phyloP scores from a whole-genome alignment of 2,329 filamentous ascomycete species.

The Juglanconis sp. region DNA sequence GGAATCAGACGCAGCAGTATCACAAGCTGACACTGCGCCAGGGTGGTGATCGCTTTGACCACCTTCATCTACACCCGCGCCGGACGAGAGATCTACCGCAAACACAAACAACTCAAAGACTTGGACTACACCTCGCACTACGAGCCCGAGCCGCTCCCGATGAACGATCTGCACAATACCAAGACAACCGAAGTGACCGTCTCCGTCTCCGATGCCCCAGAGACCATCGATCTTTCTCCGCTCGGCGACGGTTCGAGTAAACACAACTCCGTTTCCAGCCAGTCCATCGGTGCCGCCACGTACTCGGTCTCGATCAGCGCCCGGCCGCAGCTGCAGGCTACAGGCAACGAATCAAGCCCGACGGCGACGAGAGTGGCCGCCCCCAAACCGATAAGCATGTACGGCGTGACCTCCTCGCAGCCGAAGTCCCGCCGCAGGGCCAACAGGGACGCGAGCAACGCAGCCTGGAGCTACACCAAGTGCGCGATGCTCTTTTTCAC shows the following conservation, averaged over 20 bases:
- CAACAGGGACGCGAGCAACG: conserved; percentile 55
- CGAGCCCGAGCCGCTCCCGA: conserved; percentile 37
- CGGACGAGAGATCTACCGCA: conserved; percentile 65
- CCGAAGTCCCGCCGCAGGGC: conserved; percentile 30
- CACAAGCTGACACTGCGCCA: conserved; percentile 27
- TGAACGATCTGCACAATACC: conserved; percentile 46
- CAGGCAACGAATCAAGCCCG: background rate
- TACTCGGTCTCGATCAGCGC: conserved; percentile 51
- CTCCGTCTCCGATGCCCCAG: conserved; percentile 44
- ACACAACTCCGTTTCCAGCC: background rate
- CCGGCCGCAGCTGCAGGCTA: background rate
- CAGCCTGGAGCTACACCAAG: conserved; percentile 67
- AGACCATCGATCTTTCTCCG: conserved; percentile 32
- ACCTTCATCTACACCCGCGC: conserved; percentile 64
- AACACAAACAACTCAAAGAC: conserved; percentile 60
- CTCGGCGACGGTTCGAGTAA: conserved; percentile 23
- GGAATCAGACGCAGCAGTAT: background rate
- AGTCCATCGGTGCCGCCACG: conserved; percentile 20
- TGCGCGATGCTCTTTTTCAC: conserved; percentile 70
- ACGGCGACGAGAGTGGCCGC: background rate
- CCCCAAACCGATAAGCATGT: conserved; percentile 10
- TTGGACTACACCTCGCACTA: conserved; percentile 39
- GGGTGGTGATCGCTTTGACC: conserved; percentile 59
- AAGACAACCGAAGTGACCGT: conserved; percentile 66
- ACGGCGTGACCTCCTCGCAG: conserved; percentile 6